phyloP scores from a whole-genome alignment of 73 alveolate species.

The Paramecium bursaria region DNA sequence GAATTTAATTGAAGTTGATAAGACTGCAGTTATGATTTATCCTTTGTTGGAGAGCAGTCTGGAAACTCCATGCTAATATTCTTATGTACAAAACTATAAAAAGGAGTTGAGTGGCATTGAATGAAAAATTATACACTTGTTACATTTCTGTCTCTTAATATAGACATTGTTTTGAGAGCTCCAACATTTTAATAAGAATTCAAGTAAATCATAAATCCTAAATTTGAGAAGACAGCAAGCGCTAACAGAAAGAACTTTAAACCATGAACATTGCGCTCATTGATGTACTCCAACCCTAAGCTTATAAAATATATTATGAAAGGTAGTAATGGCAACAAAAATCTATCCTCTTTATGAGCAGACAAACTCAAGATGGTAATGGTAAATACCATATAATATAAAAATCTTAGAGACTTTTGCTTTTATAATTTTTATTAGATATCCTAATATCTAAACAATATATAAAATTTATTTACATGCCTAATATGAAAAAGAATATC shows the following conservation, averaged over 20 bases:
- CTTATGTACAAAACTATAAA: conserved; percentile 64
- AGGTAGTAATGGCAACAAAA: conserved; percentile 65
- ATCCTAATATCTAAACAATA: neutral
- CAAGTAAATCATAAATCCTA: neutral
- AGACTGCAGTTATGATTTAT: neutral
- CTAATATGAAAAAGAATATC: conserved; percentile 19
- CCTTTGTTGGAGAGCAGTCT: conserved; percentile 54
- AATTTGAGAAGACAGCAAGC: neutral
- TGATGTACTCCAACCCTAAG: neutral
- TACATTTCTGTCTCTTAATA: conserved; percentile 21
- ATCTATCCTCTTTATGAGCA: conserved; percentile 72
- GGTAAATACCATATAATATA: conserved; percentile 5
- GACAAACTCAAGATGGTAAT: conserved; percentile 15
- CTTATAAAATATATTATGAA: neutral
- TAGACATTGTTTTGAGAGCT: conserved; percentile 62
- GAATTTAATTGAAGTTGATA: conserved; percentile 5
- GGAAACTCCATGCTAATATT: conserved; percentile 70
- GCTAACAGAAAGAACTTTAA: neutral
- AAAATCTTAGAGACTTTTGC: neutral
- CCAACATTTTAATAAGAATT: conserved; percentile 62
- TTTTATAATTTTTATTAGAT: neutral
- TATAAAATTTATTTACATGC: neutral
- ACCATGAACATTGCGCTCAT: neutral
- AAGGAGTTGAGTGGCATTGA: conserved; percentile 69
- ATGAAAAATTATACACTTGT: conserved; percentile 54